Conservation (phyloP, 345 rosid species). For the Eucalyptus polybractea region DNA sequence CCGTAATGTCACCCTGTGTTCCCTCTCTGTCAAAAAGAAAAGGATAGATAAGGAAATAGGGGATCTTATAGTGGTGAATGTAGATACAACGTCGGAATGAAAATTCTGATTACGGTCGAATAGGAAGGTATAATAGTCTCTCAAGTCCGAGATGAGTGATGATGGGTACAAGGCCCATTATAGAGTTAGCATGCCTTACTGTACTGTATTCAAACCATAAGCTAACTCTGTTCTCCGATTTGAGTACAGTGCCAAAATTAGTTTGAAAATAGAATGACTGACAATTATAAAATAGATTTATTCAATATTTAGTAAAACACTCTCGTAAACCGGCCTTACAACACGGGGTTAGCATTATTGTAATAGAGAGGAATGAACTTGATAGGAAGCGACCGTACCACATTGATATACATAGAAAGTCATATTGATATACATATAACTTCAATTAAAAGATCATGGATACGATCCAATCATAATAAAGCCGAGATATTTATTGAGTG, state of each 20-base stretch:
- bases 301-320: neutral
- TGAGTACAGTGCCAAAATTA: neutral
- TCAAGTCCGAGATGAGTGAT: too few species aligned
- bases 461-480: neutral
- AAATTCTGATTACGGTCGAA: too few species aligned
- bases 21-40: too few species aligned
- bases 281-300: neutral
- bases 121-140: too few species aligned
- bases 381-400: rapidly evolving
- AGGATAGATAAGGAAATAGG: too few species aligned
- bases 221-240: too few species aligned
- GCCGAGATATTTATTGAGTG: neutral
- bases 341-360: neutral
- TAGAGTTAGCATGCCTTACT: too few species aligned
- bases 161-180: too few species aligned
- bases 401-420: neutral
- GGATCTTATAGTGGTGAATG: rapidly evolving
- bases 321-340: neutral
- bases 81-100: too few species aligned
- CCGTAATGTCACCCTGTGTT: too few species aligned
- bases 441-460: neutral
- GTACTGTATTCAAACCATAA: too few species aligned
- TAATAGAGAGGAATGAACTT: neutral
- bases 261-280: neutral
- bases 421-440: neutral